phyloP scores from a whole-genome alignment of 83 land plant species.

The Larix sibirica region DNA sequence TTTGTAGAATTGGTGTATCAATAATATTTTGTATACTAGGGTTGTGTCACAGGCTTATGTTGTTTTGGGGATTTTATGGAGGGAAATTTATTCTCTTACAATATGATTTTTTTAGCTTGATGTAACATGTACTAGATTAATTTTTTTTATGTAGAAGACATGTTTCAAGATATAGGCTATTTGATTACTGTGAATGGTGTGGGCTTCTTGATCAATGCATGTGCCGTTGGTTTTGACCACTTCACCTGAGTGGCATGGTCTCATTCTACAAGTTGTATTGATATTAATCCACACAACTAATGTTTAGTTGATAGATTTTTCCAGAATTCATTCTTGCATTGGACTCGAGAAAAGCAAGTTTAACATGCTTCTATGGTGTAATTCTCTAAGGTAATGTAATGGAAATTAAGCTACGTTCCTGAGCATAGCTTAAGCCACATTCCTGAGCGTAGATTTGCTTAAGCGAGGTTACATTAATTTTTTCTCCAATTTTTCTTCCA shows the following conservation, averaged over 20 bases:
- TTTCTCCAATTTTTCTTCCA: too few relatives aligned
- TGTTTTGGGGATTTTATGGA: constrained; percentile 6
- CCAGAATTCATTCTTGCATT: neutral
- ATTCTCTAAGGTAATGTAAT: neutral
- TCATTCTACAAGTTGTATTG: neutral
- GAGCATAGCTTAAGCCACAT: too few relatives aligned
- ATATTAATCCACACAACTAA: neutral
- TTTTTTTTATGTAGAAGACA: neutral
- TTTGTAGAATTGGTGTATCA: neutral
- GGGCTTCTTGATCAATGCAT: neutral
- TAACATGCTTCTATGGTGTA: neutral
- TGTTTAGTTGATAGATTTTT: neutral
- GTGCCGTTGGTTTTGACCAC: constrained; percentile 11
- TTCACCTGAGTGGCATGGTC: neutral
- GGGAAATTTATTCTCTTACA: constrained; percentile 6
- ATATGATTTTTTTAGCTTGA: constrained; percentile 1
- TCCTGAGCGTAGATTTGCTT: too few relatives aligned
- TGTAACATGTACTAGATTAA: constrained; percentile 3
- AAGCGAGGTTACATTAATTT: too few relatives aligned
- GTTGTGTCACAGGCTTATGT: neutral
- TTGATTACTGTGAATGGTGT: neutral
- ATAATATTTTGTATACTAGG: neutral
- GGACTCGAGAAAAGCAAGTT: constrained; percentile 8
- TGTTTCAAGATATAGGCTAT: constrained; percentile 9
- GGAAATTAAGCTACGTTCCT: too few relatives aligned